These are phyloP conservation scores for Pseudoneurospora amorphoporcata DNA, from an alignment of 495 filamentous ascomycete species.

Conservation along the genomic window DNA sequence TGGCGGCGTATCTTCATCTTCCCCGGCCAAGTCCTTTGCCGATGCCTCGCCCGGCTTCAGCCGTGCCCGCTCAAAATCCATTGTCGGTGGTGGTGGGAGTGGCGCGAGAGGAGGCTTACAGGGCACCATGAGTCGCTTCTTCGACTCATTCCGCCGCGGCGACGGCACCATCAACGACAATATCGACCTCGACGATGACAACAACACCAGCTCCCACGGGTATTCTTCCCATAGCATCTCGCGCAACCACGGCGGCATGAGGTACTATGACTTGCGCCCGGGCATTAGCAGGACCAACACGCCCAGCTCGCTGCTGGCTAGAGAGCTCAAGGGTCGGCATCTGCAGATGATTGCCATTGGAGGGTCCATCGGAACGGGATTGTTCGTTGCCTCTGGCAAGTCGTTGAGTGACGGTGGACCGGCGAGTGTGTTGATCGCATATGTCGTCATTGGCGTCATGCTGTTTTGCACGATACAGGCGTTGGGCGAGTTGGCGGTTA, in stretches of 20 bases:
- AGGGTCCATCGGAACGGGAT: constrained; percentile 87
- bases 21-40: background rate
- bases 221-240: background rate
- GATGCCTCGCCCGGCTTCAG: background rate
- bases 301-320: constrained; percentile 41
- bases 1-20: background rate
- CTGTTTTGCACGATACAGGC: constrained; percentile 87
- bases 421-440: constrained; percentile 74
- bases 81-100: background rate
- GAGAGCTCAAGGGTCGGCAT: constrained; percentile 73
- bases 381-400: constrained; percentile 80
- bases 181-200: background rate
- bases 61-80: background rate
- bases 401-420: constrained; percentile 75
- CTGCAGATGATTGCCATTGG: constrained; percentile 97
- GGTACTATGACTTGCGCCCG: constrained; percentile 20
- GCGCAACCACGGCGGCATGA: constrained; percentile 7
- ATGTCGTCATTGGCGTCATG: constrained; percentile 75
- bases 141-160: constrained; percentile 23
- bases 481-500: constrained; percentile 84
- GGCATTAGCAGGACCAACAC: constrained; percentile 10
- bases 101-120: constrained; percentile 8
- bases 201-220: background rate
- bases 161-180: constrained; percentile 2
- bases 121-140: constrained; percentile 9